Percentiles rank a stretch among this genome's conserved stretches.
These are phyloP conservation scores for Podila horticola DNA, from an alignment of 192 early-diverging fungal genomes.

Conservation along the genomic window DNA sequence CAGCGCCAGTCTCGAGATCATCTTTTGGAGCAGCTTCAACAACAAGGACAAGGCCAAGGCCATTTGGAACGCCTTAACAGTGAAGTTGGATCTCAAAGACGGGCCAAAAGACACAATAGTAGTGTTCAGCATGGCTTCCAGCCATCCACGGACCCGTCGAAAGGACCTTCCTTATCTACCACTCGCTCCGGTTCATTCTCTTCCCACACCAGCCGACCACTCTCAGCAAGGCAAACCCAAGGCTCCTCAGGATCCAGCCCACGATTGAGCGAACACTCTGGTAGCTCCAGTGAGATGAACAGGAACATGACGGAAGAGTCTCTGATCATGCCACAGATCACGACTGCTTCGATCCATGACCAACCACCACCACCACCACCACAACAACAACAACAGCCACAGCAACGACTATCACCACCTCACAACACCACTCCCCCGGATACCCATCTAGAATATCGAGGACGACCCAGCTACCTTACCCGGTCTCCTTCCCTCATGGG, in stretches of 20 bases:
- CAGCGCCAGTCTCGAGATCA: conserved; percentile 41
- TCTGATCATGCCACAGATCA: conserved; percentile 47
- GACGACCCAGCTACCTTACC: neutral
- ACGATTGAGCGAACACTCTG: neutral
- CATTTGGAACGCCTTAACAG: neutral
- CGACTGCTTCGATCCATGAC: conserved; percentile 1
- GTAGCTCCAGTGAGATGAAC: conserved; percentile 8
- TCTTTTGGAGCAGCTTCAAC: neutral
- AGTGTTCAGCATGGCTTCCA: neutral
- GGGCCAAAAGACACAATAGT: neutral
- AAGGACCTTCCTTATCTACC: neutral
- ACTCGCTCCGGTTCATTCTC: conserved; percentile 3
- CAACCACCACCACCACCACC: too few species aligned
- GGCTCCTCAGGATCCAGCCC: conserved; percentile 1
- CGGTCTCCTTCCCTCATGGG: conserved; percentile 30
- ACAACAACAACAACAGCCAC: neutral
- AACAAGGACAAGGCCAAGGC: neutral
- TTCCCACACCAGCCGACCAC: neutral
- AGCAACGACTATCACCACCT: neutral
- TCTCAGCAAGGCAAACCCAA: neutral
- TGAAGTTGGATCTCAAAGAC: neutral
- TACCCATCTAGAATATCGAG: conserved; percentile 1
- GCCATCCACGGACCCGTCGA: neutral
- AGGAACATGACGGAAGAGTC: conserved; percentile 29
- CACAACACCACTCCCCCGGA: neutral